Percentiles rank a stretch among this genome's conserved stretches.
Evolutionary conservation across 1,139 yeast genomes (phyloP).

Genomic region (Pichia terricola): DNA sequence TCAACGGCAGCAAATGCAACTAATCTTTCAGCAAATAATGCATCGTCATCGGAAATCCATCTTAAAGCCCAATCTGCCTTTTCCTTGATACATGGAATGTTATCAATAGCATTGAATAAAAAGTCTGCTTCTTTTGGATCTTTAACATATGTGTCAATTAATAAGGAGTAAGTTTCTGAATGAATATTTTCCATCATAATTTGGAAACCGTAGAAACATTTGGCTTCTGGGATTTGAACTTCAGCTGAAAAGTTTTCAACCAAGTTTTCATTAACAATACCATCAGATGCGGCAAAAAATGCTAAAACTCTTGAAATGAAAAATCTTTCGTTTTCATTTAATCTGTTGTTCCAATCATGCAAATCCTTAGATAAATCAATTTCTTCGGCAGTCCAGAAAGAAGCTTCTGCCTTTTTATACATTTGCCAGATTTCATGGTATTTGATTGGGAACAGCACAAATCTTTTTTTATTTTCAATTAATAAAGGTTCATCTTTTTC

Average conservation of each 20-base stretch:
- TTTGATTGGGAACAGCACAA: slow-evolving; percentile 93
- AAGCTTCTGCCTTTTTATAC: slow-evolving; percentile 97
- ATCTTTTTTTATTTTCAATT: slow-evolving; percentile 77
- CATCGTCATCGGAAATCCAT: slow-evolving; percentile 85
- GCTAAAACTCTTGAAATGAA: slow-evolving; percentile 90
- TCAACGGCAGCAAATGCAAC: slow-evolving; percentile 99
- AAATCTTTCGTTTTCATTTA: slow-evolving; percentile 83
- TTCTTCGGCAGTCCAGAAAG: slow-evolving; percentile 99
- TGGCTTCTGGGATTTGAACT: slow-evolving; percentile 96
- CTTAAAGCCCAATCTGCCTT: slow-evolving; percentile 98
- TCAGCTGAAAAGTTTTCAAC: slow-evolving; percentile 96
- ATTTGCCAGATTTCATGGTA: slow-evolving; percentile 98
- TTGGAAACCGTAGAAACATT: slow-evolving; percentile 97
- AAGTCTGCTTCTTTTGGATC: slow-evolving; percentile 87
- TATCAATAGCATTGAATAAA: slow-evolving; percentile 89
- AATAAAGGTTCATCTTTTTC: slow-evolving; percentile 89
- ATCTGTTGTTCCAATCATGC: slow-evolving; percentile 78
- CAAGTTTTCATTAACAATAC: slow-evolving; percentile 93
- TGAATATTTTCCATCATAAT: slow-evolving; percentile 99
- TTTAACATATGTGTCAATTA: slow-evolving; percentile 90
- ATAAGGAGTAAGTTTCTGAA: slow-evolving; percentile 90
- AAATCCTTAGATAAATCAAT: slow-evolving; percentile 89
- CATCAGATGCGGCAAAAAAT: slow-evolving; percentile 97
- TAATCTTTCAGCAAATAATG: slow-evolving; percentile 87
- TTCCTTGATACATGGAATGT: slow-evolving; percentile 86